A percentile compares a stretch with the other conserved stretches of the same genome.
phyloP scores from a whole-genome alignment of 1,284 basidiomycete species.

The Grifola frondosa region DNA sequence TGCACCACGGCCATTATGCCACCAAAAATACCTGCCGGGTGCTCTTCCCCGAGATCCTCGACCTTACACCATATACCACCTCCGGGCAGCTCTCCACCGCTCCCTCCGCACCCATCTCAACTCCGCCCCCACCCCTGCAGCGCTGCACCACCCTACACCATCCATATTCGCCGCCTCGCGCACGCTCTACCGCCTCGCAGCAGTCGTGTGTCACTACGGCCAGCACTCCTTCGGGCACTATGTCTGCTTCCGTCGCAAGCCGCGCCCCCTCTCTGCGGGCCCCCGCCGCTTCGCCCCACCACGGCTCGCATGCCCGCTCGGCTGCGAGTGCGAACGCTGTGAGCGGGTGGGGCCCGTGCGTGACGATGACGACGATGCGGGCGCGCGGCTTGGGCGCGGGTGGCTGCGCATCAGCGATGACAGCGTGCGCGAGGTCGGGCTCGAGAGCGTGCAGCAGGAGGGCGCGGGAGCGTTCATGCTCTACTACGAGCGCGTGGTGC shows the following conservation, averaged over 20 bases:
- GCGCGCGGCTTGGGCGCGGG: conserved; percentile 46
- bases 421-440: conserved; percentile 73
- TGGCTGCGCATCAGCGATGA: conserved; percentile 90
- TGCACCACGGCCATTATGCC: conserved; percentile 74
- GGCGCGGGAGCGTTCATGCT: conserved; percentile 82
- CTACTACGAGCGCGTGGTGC: conserved; percentile 80
- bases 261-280: conserved; percentile 41
- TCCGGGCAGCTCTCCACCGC: conserved; percentile 69
- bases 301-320: conserved; percentile 46
- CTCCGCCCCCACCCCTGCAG: conserved; percentile 40
- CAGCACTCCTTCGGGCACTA: conserved; percentile 91
- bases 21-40: conserved; percentile 81
- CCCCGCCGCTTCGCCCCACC: conserved; percentile 44
- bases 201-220: conserved; percentile 88
- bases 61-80: conserved; percentile 82
- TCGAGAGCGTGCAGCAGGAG: conserved; percentile 73
- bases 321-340: conserved; percentile 46
- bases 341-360: conserved; percentile 40
- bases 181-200: conserved; percentile 76
- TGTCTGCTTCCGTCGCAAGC: conserved; percentile 84
- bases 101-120: conserved; percentile 66
- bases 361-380: conserved; percentile 29
- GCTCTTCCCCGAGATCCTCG: conserved; percentile 82
- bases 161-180: conserved; percentile 49
- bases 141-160: conserved; percentile 57